Conservation (phyloP, 352 stramenopile genomes). For the Paralagenidium karlingii region DNA sequence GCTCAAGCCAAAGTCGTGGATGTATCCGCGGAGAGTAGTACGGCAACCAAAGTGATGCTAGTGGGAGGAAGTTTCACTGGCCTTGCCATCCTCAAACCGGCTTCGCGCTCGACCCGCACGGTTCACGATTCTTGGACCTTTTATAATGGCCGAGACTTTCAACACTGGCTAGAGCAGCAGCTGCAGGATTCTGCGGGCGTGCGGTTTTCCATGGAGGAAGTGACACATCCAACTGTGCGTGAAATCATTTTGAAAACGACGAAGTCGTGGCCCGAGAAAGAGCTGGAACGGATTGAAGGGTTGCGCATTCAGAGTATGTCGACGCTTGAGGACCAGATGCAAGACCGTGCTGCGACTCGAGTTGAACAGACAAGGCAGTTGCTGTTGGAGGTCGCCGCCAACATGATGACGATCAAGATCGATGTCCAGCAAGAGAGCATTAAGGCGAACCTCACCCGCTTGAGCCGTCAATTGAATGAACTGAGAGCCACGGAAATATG, state of each 20-base stretch:
- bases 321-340: constrained; percentile 5
- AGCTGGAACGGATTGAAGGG: constrained; percentile 11
- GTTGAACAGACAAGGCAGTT: constrained; percentile 11
- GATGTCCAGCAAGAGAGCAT: no score
- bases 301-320: constrained; percentile 10
- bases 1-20: no score
- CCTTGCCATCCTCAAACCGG: constrained; percentile 8
- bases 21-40: no score
- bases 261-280: constrained; percentile 8
- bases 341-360: constrained; percentile 7
- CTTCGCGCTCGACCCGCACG: constrained; percentile 11
- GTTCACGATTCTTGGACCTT: constrained; percentile 2
- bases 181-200: no score
- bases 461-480: no score
- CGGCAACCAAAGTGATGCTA: background rate
- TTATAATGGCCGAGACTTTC: constrained; percentile 7
- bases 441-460: no score
- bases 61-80: background rate
- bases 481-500: no score
- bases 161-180: constrained; percentile 13
- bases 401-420: constrained; percentile 20
- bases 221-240: background rate
- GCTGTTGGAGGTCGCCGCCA: constrained; percentile 6
- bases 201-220: no score
- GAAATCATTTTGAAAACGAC: constrained; percentile 9